Base-by-base conservation (phyloP, 805 yeast genomes). In the Pichia nanzhaoensis region DNA sequence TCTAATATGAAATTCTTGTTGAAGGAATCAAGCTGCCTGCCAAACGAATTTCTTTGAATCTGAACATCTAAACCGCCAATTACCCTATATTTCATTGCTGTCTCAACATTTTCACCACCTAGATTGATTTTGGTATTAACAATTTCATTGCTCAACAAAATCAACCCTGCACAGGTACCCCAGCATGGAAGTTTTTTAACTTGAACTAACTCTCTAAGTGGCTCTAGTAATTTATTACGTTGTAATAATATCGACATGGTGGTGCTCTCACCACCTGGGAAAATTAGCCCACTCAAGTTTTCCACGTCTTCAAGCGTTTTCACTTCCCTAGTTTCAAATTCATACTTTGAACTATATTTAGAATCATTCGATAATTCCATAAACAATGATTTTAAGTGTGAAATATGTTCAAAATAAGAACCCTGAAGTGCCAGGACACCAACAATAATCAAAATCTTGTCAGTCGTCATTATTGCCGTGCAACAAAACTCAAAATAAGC, bases 151-250 rank as follows among this genome's bases (percentile, higher is more conserved):
- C 89, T 73, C 20, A 85, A 65, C 51, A 84, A 70, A 42, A 85
- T 84, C 53, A 85, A 65, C 2, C 95, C 95, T 3, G 95, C 95
- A 62, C 95, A 85, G 1, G 95, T 85, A 0, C 95, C 95, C 95
- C 95, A 85, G 12, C 78, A 73, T 1, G 85, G 80, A 9, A 60
- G 44, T 49, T 73, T 75, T 18, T 65, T 64, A 7, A 71, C 64
- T 39, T 71, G 68, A 20, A 80, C 76, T 58, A 74, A 78, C 12
- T 66, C 57, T 34, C 69, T 61, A 44, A 84, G 64, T 2, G 84
- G 82, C 21, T 70, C 69, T 17, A 80, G 63, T 54, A 84, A 57
- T 1, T 76, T 74, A 0, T 80, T 73, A 44, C 88, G 65, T 57
- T 82, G 83, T 1, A 91, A 83, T 31, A 84, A 76, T 24, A 82